phyloP scores from a whole-genome alignment of 768 basidiomycete genomes.

The Suillus sp. region DNA sequence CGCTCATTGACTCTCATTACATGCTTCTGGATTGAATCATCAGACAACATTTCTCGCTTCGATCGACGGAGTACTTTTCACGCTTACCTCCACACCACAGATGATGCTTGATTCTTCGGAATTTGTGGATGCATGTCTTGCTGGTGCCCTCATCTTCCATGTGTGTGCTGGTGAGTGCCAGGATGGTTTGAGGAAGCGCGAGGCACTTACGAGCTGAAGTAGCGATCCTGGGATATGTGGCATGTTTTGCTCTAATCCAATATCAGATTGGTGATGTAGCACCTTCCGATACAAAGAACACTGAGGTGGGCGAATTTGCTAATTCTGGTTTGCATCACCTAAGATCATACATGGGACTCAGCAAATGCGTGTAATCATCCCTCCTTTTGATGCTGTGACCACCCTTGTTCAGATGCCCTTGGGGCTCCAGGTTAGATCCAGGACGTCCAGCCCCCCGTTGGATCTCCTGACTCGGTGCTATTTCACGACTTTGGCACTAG shows the following conservation, averaged over 20 bases:
- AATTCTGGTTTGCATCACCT: not conserved
- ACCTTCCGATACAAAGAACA: not conserved
- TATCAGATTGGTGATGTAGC: slow-evolving; percentile 25
- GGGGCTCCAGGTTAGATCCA: not conserved
- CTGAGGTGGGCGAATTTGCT: not conserved
- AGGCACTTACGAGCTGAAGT: not conserved
- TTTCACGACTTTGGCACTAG: slow-evolving; percentile 27
- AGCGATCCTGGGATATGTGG: slow-evolving; percentile 32
- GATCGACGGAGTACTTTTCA: slow-evolving; percentile 31
- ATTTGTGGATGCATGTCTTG: slow-evolving; percentile 31
- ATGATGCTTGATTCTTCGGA: slow-evolving; percentile 22
- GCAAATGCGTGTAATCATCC: not conserved
- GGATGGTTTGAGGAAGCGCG: not conserved
- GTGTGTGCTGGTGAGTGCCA: slow-evolving; percentile 29
- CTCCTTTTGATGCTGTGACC: not conserved
- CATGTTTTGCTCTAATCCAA: slow-evolving; percentile 32
- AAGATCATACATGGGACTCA: no score
- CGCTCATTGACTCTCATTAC: not conserved
- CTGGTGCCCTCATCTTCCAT: slow-evolving; percentile 35
- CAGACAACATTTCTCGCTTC: slow-evolving; percentile 34
- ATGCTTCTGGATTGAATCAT: not conserved
- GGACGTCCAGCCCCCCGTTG: slow-evolving; percentile 16
- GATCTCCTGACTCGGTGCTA: slow-evolving; percentile 30
- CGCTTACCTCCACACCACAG: slow-evolving; percentile 24
- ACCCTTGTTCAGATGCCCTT: not conserved